Conservation (phyloP, 164 flowering plant genomes). For the Vitis rotundifolia region DNA sequence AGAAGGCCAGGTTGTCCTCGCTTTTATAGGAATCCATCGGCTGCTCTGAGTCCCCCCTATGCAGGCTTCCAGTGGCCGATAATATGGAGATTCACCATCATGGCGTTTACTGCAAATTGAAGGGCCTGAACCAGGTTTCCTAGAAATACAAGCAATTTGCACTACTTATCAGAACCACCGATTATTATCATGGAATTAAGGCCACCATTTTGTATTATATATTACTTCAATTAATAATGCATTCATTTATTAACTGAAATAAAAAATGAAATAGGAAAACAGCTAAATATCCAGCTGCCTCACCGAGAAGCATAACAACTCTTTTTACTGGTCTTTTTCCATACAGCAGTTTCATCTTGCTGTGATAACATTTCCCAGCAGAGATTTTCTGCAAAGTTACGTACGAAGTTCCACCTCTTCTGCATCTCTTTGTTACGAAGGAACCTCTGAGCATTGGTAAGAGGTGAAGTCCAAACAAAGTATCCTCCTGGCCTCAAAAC, state of each 20-base stretch:
- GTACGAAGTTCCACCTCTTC: conserved; percentile 70
- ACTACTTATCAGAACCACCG: conserved; percentile 8
- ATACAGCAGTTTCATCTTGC: conserved; percentile 95
- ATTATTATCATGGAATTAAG: not conserved
- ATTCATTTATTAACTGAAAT: not conserved
- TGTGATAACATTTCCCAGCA: conserved; percentile 94
- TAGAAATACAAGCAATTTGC: conserved; percentile 29
- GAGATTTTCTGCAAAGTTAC: conserved; percentile 54
- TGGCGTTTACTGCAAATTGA: conserved; percentile 70
- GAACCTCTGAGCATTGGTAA: conserved; percentile 56
- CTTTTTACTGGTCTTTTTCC: conserved; percentile 84
- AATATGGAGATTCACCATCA: conserved; percentile 86
- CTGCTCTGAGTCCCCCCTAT: conserved; percentile 82
- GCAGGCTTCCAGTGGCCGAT: conserved; percentile 81
- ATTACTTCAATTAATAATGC: not conserved
- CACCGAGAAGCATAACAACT: conserved; percentile 77
- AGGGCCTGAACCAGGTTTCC: conserved; percentile 72
- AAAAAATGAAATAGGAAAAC: conserved; percentile 7
- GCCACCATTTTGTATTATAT: not conserved
- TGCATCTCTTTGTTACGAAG: conserved; percentile 62
- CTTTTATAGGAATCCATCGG: conserved; percentile 87
- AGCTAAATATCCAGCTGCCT: conserved; percentile 16
- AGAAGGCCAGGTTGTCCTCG: conserved; percentile 77
- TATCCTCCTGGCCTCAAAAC: conserved; percentile 96
- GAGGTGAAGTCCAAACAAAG: conserved; percentile 96